Conservation (phyloP, 2,329 filamentous ascomycete species). For the Leptographium lundbergii region DNA sequence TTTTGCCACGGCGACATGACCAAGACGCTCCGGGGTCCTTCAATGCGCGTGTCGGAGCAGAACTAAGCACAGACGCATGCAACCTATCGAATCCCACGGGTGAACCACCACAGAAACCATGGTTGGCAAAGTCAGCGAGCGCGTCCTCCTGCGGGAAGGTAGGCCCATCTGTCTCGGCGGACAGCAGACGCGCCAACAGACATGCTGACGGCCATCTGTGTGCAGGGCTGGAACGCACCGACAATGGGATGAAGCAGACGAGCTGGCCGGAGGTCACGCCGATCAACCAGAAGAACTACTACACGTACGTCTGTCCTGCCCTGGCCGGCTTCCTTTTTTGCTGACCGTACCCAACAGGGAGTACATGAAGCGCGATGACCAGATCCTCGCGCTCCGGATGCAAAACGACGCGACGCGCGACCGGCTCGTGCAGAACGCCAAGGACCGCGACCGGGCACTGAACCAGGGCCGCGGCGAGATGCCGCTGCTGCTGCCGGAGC, state of each 20-base stretch:
- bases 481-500: constrained; percentile 45
- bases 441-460: constrained; percentile 75
- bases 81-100: not conserved
- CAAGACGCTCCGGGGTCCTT: not conserved
- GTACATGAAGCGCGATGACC: constrained; percentile 96
- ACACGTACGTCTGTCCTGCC: constrained; percentile 52
- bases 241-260: constrained; percentile 95
- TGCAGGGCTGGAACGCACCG: constrained; percentile 81
- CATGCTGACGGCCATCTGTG: not conserved
- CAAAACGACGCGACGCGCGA: constrained; percentile 81
- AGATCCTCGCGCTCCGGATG: constrained; percentile 77
- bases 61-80: not conserved
- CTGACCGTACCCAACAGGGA: constrained; percentile 32
- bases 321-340: no score
- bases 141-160: constrained; percentile 52
- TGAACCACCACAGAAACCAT: constrained; percentile 21
- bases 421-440: constrained; percentile 70
- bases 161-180: constrained; percentile 12
- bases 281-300: constrained; percentile 99
- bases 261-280: constrained; percentile 86
- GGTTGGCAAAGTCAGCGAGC: constrained; percentile 54
- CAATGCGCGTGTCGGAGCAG: not conserved
- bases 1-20: not conserved
- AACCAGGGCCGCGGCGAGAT: constrained; percentile 57
- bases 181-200: not conserved